A percentile compares a stretch with the other conserved stretches of the same genome.
These are phyloP conservation scores for Pseudonitzschia pungens DNA, from an alignment of 108 stramenopile genomes.

Conservation along the genomic window DNA sequence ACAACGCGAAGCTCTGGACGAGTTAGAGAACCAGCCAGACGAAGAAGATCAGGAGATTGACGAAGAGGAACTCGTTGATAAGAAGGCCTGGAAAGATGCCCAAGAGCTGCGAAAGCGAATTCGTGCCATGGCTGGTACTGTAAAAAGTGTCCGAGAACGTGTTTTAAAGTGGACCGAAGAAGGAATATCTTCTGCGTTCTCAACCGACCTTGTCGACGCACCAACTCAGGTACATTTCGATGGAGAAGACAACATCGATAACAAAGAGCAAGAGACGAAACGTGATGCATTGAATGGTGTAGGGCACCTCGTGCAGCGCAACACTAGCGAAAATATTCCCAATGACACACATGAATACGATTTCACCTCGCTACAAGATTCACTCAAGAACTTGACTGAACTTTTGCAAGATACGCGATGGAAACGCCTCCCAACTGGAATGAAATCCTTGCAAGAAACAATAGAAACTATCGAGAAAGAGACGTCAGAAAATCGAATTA, in stretches of 20 bases:
- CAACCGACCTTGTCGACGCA: not conserved
- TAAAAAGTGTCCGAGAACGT: constrained; percentile 25
- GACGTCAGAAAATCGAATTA: constrained; percentile 6
- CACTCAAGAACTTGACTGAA: constrained; percentile 15
- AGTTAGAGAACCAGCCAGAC: not conserved
- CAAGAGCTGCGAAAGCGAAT: constrained; percentile 16
- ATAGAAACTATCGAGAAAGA: constrained; percentile 31
- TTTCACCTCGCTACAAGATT: not conserved
- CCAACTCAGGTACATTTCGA: not conserved
- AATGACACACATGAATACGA: not conserved
- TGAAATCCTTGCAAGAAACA: constrained; percentile 31
- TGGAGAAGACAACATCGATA: not conserved
- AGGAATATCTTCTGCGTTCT: not conserved
- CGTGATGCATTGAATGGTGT: not conserved
- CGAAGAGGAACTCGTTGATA: constrained; percentile 32
- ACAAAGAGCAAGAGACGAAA: not conserved
- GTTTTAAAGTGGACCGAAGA: constrained; percentile 20
- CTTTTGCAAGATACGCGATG: constrained; percentile 27
- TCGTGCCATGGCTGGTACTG: constrained; percentile 12
- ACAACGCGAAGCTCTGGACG: not conserved
- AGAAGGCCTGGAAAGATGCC: constrained; percentile 24
- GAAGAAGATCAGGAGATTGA: constrained; percentile 26
- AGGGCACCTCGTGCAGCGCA: not conserved
- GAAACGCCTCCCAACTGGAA: constrained; percentile 22
- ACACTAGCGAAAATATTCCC: not conserved